Evolutionary conservation across 768 basidiomycete species (phyloP).

Genomic region (Psilocybe cubensis): DNA sequence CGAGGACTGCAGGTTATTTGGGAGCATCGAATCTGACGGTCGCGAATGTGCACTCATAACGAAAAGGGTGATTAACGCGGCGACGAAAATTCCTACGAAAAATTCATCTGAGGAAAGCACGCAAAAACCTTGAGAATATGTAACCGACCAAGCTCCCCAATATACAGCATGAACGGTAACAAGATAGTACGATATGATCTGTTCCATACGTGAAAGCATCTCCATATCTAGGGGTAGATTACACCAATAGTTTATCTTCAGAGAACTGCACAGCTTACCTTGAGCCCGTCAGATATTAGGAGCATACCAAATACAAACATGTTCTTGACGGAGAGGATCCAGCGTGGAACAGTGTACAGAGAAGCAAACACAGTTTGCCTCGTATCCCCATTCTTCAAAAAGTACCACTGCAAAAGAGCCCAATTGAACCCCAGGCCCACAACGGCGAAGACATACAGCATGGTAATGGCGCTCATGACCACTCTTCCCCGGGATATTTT

Average conservation of each 20-base stretch:
- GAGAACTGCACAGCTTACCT: neutral
- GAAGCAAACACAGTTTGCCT: neutral
- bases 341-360: neutral
- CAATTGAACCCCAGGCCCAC: neutral
- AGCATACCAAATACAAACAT: neutral
- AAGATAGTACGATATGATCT: neutral
- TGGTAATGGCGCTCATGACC: neutral
- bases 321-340: neutral
- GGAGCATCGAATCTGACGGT: neutral
- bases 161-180: neutral
- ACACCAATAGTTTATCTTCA: neutral
- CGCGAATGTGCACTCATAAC: neutral
- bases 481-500: neutral
- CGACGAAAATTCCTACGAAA: neutral
- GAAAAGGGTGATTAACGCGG: neutral
- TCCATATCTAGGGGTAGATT: neutral
- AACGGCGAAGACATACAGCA: neutral
- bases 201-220: conserved; percentile 2
- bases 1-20: neutral
- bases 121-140: neutral
- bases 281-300: neutral
- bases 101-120: neutral
- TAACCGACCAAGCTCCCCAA: neutral
- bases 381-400: neutral
- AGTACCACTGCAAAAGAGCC: neutral